Evolutionary conservation across 2,329 filamentous ascomycete species (phyloP).

Genomic region (Colletotrichum salicis): DNA sequence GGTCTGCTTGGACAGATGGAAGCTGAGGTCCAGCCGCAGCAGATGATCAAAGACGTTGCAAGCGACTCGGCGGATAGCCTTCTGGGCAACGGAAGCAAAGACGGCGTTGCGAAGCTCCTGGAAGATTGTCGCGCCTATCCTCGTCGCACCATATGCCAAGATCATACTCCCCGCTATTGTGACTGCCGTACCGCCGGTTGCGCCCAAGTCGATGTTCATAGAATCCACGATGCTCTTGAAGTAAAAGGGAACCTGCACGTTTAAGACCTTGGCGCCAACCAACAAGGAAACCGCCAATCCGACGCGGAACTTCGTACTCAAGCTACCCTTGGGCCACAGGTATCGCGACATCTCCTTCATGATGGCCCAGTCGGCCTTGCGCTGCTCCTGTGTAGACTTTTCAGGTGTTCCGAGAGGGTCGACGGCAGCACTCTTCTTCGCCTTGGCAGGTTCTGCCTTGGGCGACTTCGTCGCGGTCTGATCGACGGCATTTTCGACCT

Average conservation of each 20-base stretch:
- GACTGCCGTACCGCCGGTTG: slow-evolving; percentile 86
- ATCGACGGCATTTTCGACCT: background rate
- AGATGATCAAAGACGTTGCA: slow-evolving; percentile 93
- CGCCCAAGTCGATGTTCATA: slow-evolving; percentile 95
- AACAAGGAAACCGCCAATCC: slow-evolving; percentile 85
- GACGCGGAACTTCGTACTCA: slow-evolving; percentile 86
- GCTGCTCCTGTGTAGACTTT: slow-evolving; percentile 83
- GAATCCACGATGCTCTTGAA: slow-evolving; percentile 98
- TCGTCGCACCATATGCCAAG: slow-evolving; percentile 87
- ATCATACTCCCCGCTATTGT: slow-evolving; percentile 94
- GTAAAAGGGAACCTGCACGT: slow-evolving; percentile 98
- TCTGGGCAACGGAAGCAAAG: slow-evolving; percentile 96
- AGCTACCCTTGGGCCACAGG: slow-evolving; percentile 91
- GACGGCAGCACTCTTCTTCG: slow-evolving; percentile 31
- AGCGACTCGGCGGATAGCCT: slow-evolving; percentile 91
- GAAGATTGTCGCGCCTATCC: slow-evolving; percentile 89
- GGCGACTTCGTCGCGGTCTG: background rate
- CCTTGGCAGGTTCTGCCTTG: background rate
- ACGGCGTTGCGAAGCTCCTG: slow-evolving; percentile 96
- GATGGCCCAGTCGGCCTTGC: slow-evolving; percentile 97
- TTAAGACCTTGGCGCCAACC: slow-evolving; percentile 91
- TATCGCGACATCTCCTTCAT: slow-evolving; percentile 98
- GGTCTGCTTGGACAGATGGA: slow-evolving; percentile 94
- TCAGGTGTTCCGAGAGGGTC: slow-evolving; percentile 73
- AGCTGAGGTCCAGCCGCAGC: slow-evolving; percentile 87